Base-by-base conservation (phyloP, 1,284 basidiomycete species). In the Puccinia polysora region DNA sequence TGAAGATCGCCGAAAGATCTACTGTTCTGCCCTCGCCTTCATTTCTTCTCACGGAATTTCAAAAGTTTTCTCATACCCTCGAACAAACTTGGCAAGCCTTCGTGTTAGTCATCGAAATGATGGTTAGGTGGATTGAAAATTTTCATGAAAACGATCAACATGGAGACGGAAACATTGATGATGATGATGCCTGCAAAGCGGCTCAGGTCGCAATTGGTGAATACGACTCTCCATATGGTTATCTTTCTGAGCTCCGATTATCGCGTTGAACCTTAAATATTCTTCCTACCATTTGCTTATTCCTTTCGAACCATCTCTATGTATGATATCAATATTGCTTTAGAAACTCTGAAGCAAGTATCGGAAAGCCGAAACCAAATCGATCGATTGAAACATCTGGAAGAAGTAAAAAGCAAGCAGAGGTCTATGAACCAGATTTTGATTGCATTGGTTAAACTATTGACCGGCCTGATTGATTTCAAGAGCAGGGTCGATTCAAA, bases 71-170 rank as follows among this genome's bases (percentile, higher is more conserved):
- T 8, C 4, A 28, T 10, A n/a, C 25, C 18, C 30, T 64, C 14
- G 62, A 64, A 8, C n/a, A 49, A 4, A 32, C 45, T 7, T 64
- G 62, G 62, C 62, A 64, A 30, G 62, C 43, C 28, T 64, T 64
- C 20, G 62, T 64, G 43, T 64, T 64, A 30, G 30, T 64, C 43
- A 36, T 36, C 62, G 30, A 64, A 14, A 34, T 50, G 25, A 23
- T 64, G 2, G 47, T 64, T 8, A 18, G 12, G 0, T 15, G 30
- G 12, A 47, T 64, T 20, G 15, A 50, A 15, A 34, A 50, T 10
- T 12, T 45, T 12, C 20, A 10, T 1, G 5, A 12, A 7, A 2
- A 20, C 6, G 40, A 20, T 8, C n/a, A 40, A 4, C 7, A 4
- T 18, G 32, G 25, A 43, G 28, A 58, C 14, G 40, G 45, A 1